Percentiles rank a stretch among this genome's conserved stretches.
Evolutionary conservation across 2,329 filamentous ascomycete genomes (phyloP).

Genomic region (Diaporthe helianthi): DNA sequence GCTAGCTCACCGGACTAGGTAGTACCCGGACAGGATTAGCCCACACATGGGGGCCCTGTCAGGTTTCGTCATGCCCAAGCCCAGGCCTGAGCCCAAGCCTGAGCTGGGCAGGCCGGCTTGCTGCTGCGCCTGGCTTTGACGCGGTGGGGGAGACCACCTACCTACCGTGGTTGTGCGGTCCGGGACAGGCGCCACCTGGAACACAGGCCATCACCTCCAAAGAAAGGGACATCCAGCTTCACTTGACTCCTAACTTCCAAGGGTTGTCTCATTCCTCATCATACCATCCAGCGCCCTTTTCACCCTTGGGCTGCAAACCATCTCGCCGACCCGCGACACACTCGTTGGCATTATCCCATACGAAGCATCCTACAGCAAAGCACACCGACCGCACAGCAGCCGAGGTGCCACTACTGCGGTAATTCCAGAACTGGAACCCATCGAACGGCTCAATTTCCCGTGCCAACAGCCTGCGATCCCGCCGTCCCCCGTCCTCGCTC

Average conservation of each 20-base stretch:
- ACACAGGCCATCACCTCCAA: conserved; percentile 16
- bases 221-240: conserved; percentile 23
- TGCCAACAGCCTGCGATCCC: conserved; percentile 25
- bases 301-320: neutral
- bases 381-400: conserved; percentile 24
- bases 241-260: neutral
- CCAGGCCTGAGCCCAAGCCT: conserved; percentile 7
- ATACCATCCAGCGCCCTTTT: conserved; percentile 4
- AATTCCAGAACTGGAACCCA: conserved; percentile 34
- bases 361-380: conserved; percentile 20
- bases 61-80: conserved; percentile 26
- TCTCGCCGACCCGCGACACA: conserved; percentile 3
- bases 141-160: neutral
- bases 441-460: conserved; percentile 34
- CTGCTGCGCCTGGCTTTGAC: conserved; percentile 16
- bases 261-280: conserved; percentile 13
- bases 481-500: conserved; percentile 10
- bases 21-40: conserved; percentile 8
- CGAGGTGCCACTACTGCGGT: conserved; percentile 32
- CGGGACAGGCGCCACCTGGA: conserved; percentile 18
- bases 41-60: neutral
- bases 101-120: conserved; percentile 3
- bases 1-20: conserved; percentile 7
- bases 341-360: conserved; percentile 8
- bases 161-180: neutral